Evolutionary conservation across 495 filamentous ascomycete genomes (phyloP), one percentile per base, ranked within the genome.

Genomic region (Aspergillus egyptiacus): DNA sequence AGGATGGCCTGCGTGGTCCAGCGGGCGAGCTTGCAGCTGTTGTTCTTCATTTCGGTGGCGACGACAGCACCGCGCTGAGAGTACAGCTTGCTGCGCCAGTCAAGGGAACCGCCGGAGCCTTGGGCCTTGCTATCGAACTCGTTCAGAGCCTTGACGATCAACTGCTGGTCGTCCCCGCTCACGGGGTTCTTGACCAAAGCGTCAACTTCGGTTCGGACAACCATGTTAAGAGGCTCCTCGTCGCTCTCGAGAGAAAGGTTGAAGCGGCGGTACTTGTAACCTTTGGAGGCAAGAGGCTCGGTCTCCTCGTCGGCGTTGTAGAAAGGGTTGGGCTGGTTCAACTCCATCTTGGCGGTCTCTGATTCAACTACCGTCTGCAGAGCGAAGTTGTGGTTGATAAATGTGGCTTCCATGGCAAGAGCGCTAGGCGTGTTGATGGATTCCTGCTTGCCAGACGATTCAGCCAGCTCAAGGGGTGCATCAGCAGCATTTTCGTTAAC

Each of bases 31-130:
- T 98, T 98, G 81, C 86, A 91, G 61, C 82, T 87, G 78, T 98
- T 98, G 79, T 98, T 98, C 84, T 98, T 98, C 93, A 98, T 98
- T 62, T 75, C 93, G n/a, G 93, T 98, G 15, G 93, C 93, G 13
- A 98, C 85, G 24, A 97, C 91, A 22, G 93, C 93, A 76, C 93
- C 93, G 50, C 93, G 82, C 74, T 96, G 89, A 51, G 84, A 86
- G 46, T 82, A 84, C 39, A 98, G 81, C 79, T 97, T 98, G 49
- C 80, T 81, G 61, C 91, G 81, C 93, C 93, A 98, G 77, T 98
- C 91, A 22, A 97, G 75, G 33, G 93, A 94, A 47, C 89, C 87
- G 53, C 93, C 91, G 54, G 86, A 86, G 46, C 93, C 93, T 60
- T 93, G 91, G 8, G 94, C 93, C 73, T 96, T 96, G 78, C 78